phyloP scores from a whole-genome alignment of 2,329 filamentous ascomycete species.

The Keithomyces neogunnii region DNA sequence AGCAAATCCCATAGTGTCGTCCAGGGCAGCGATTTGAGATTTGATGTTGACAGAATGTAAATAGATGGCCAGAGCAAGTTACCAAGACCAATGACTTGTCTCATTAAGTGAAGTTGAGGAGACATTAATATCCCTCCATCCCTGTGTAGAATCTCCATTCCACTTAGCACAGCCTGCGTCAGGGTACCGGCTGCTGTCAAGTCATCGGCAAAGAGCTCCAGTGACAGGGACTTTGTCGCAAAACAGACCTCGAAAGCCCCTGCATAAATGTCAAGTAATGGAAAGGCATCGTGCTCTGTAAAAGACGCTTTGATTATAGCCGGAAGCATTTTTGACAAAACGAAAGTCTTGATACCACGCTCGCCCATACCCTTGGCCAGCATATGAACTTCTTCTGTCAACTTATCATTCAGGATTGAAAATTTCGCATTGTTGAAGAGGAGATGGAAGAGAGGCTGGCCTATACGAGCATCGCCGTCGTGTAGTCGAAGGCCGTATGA shows the following conservation, averaged over 20 bases:
- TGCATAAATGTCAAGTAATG: slow-evolving; percentile 42
- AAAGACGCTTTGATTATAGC: slow-evolving; percentile 36
- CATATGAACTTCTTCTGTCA: slow-evolving; percentile 37
- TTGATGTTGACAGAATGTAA: slow-evolving; percentile 11
- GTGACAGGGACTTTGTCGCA: slow-evolving; percentile 23
- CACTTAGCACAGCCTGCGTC: slow-evolving; percentile 20
- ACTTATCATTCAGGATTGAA: slow-evolving; percentile 38
- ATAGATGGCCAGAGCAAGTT: slow-evolving; percentile 24
- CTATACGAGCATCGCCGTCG: slow-evolving; percentile 40
- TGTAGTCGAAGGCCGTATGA: slow-evolving; percentile 46
- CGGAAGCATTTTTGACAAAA: slow-evolving; percentile 45
- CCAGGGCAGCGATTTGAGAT: slow-evolving; percentile 11
- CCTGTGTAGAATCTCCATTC: slow-evolving; percentile 17
- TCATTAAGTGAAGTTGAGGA: slow-evolving; percentile 18
- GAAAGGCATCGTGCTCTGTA: slow-evolving; percentile 29
- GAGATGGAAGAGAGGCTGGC: slow-evolving; percentile 46
- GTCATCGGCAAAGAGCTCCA: slow-evolving; percentile 26
- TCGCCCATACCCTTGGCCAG: slow-evolving; percentile 41
- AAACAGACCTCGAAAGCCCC: slow-evolving; percentile 32
- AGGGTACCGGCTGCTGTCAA: slow-evolving; percentile 23
- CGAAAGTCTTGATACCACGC: slow-evolving; percentile 34
- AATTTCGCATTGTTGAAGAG: slow-evolving; percentile 50
- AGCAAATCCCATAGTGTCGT: slow-evolving; percentile 11
- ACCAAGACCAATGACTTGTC: slow-evolving; percentile 17
- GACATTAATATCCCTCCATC: slow-evolving; percentile 11